Conservation (phyloP, 164 flowering plant species). For the Vitis rupestris region DNA sequence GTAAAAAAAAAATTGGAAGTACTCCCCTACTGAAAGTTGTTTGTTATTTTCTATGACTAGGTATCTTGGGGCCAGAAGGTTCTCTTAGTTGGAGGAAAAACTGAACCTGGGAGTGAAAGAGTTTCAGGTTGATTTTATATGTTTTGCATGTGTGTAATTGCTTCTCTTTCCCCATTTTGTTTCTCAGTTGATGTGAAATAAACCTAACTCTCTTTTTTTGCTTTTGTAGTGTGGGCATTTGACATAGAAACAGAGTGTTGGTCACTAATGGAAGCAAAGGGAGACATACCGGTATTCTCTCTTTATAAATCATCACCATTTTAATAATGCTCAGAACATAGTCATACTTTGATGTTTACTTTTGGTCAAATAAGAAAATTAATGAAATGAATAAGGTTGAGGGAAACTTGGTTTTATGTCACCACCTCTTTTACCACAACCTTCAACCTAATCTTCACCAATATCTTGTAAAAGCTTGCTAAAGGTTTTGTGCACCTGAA, state of each 20-base stretch:
- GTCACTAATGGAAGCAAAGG: slow-evolving; percentile 93
- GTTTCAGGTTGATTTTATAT: slow-evolving; percentile 56
- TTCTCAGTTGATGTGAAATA: neutral
- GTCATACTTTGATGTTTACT: neutral
- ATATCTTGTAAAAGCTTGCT: no score
- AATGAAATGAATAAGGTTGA: neutral
- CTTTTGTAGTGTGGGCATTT: slow-evolving; percentile 80
- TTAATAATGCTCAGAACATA: neutral
- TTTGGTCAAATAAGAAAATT: neutral
- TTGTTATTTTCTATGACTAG: slow-evolving; percentile 36
- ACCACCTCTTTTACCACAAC: no score
- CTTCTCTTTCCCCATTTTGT: neutral
- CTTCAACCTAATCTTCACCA: no score
- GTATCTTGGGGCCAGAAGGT: slow-evolving; percentile 92
- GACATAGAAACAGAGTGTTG: slow-evolving; percentile 91
- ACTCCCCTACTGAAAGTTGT: slow-evolving; percentile 7
- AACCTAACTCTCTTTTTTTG: neutral
- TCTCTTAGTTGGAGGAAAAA: slow-evolving; percentile 88
- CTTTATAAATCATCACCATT: slow-evolving; percentile 1
- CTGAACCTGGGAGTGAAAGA: slow-evolving; percentile 68
- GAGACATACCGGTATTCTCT: slow-evolving; percentile 82
- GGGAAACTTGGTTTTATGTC: no score
- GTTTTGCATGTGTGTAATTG: slow-evolving; percentile 5
- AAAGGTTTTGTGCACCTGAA: no score
- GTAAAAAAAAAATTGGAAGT: neutral